Percentiles rank a stretch among this genome's conserved stretches.
phyloP scores from a whole-genome alignment of 1,284 basidiomycete species.

The Vanrija pseudolonga region DNA sequence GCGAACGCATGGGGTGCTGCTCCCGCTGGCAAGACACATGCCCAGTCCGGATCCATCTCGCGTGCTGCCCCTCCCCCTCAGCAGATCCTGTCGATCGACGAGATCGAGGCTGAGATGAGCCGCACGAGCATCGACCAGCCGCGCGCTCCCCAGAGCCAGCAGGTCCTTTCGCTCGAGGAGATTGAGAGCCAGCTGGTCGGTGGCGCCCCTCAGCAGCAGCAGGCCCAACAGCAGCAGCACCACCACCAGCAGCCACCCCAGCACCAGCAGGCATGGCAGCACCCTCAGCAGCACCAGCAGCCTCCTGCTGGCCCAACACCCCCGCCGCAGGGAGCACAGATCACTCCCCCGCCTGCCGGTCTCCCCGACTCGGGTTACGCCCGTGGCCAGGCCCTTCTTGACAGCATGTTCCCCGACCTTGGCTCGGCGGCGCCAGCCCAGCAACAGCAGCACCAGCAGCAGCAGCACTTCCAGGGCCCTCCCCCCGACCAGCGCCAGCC shows the following conservation, averaged over 20 bases:
- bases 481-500: slow-evolving; percentile 10
- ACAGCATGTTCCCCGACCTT: slow-evolving; percentile 47
- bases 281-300: slow-evolving; percentile 38
- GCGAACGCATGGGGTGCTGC: slow-evolving; percentile 51
- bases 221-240: slow-evolving; percentile 19
- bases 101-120: slow-evolving; percentile 88
- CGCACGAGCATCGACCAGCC: slow-evolving; percentile 20
- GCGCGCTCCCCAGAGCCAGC: slow-evolving; percentile 11
- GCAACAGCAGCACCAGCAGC: slow-evolving; percentile 16
- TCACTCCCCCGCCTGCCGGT: slow-evolving; percentile 25
- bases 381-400: slow-evolving; percentile 38
- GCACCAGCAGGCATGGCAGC: slow-evolving; percentile 17
- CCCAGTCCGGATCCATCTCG: slow-evolving; percentile 36
- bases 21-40: slow-evolving; percentile 10
- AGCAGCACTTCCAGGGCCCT: slow-evolving; percentile 19
- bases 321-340: slow-evolving; percentile 26
- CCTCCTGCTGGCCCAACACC: slow-evolving; percentile 26
- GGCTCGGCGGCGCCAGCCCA: slow-evolving; percentile 20
- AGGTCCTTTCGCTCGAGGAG: slow-evolving; percentile 47
- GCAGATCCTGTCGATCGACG: slow-evolving; percentile 74
- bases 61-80: slow-evolving; percentile 48
- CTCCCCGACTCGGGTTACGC: slow-evolving; percentile 36
- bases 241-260: slow-evolving; percentile 11
- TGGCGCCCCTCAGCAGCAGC: slow-evolving; percentile 1
- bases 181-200: slow-evolving; percentile 37